These are phyloP conservation scores for Hyaloscypha hepaticicola DNA, from an alignment of 495 filamentous ascomycete species.

Conservation along the genomic window DNA sequence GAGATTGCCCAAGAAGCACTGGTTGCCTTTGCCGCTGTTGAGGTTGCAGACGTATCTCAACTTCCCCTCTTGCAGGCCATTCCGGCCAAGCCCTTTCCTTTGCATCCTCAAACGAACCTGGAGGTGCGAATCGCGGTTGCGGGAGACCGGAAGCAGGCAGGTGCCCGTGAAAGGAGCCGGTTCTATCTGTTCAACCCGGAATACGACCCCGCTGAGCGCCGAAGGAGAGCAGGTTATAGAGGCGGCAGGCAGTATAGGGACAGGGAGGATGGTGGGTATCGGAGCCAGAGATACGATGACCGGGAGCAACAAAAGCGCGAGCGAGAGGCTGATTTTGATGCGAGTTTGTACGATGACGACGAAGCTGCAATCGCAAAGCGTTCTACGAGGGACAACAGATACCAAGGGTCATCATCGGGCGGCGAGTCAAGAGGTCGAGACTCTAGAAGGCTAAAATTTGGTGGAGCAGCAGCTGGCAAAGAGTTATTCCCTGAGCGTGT, in stretches of 20 bases:
- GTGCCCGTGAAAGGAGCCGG: constrained; percentile 75
- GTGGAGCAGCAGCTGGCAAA: constrained; percentile 27
- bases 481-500: constrained; percentile 31
- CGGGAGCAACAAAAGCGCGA: constrained; percentile 51
- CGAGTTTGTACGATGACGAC: constrained; percentile 77
- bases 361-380: constrained; percentile 39
- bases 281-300: constrained; percentile 55
- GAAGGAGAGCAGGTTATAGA: constrained; percentile 44
- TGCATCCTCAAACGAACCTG: constrained; percentile 67
- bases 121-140: constrained; percentile 70
- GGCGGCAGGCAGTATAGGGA: constrained; percentile 50
- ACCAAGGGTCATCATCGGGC: constrained; percentile 28
- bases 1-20: constrained; percentile 73
- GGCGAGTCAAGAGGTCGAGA: constrained; percentile 30
- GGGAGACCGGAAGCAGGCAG: constrained; percentile 74
- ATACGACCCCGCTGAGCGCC: constrained; percentile 76
- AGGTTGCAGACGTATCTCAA: constrained; percentile 46
- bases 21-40: constrained; percentile 52
- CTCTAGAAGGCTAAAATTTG: constrained; percentile 30
- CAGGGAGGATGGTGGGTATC: constrained; percentile 57
- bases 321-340: constrained; percentile 53
- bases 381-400: constrained; percentile 16
- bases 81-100: constrained; percentile 58
- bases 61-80: constrained; percentile 40
- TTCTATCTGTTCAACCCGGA: constrained; percentile 92